Percentiles rank a stretch among this genome's conserved stretches.
phyloP scores from a whole-genome alignment of 1,284 basidiomycete species.

The Moniliella sp. region DNA sequence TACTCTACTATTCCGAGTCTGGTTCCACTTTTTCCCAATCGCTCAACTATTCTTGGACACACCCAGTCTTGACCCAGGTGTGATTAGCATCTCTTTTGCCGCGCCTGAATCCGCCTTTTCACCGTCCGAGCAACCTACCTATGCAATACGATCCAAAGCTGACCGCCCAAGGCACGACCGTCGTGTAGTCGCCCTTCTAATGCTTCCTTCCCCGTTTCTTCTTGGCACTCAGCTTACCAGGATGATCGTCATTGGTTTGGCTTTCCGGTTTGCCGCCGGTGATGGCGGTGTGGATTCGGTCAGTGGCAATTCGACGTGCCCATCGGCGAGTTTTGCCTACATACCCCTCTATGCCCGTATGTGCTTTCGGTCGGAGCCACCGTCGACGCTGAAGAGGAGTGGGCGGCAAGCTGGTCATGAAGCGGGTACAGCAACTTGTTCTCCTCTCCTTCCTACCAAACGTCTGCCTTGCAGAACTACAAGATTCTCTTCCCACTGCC shows the following conservation, averaged over 20 bases:
- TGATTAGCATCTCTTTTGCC: no score
- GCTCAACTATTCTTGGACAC: no score
- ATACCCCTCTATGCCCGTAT: conserved; percentile 4
- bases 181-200: conserved; percentile 1
- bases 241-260: conserved; percentile 34
- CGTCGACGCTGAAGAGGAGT: conserved; percentile 8
- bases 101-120: no score
- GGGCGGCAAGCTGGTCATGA: conserved; percentile 42
- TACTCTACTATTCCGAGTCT: no score
- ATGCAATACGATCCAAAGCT: no score
- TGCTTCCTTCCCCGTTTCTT: no score
- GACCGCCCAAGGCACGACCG: conserved; percentile 3
- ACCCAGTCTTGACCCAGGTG: no score
- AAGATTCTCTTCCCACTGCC: conserved; percentile 39
- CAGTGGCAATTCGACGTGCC: no score
- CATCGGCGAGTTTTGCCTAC: conserved; percentile 3
- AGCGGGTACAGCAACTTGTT: conserved; percentile 53
- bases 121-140: no score
- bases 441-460: conserved; percentile 42
- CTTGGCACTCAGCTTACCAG: no score
- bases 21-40: no score
- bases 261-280: conserved; percentile 3
- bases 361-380: conserved; percentile 5
- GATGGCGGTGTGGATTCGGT: no score
- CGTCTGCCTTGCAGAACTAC: conserved; percentile 42